Percentiles rank a stretch among this genome's conserved stretches.
These are phyloP conservation scores for button mushroom (Agaricus bisporus) DNA, from an alignment of 768 basidiomycete genomes.

Conservation along the genomic window DNA sequence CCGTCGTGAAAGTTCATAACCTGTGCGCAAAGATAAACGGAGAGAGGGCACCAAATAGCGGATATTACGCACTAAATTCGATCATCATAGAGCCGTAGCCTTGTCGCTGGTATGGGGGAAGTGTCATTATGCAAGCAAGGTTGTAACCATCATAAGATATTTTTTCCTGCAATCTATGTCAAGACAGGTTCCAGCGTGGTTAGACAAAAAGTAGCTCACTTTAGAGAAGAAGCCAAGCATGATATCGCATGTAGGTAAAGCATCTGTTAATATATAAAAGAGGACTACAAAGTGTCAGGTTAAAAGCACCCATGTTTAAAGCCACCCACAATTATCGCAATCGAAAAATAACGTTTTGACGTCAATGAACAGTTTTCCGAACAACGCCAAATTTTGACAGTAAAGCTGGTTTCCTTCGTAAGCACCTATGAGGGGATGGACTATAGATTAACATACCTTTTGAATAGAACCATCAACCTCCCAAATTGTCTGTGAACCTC, in stretches of 20 bases:
- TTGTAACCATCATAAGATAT: conserved; percentile 96
- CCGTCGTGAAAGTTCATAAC: conserved; percentile 86
- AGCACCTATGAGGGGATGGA: neutral
- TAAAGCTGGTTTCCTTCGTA: conserved; percentile 56
- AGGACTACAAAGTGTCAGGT: conserved; percentile 45
- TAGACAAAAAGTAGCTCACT: conserved; percentile 21
- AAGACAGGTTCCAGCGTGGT: neutral
- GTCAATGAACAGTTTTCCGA: conserved; percentile 98
- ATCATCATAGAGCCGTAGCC: conserved; percentile 96
- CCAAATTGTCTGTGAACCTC: conserved; percentile 88
- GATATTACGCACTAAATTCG: conserved; percentile 78
- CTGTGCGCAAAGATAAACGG: conserved; percentile 30
- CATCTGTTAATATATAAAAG: conserved; percentile 91
- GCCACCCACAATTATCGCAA: conserved; percentile 70
- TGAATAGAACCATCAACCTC: conserved; percentile 88
- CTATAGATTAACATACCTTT: conserved; percentile 47
- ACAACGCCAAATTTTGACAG: conserved; percentile 92
- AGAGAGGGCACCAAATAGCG: neutral
- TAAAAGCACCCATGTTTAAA: neutral
- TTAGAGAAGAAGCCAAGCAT: conserved; percentile 73
- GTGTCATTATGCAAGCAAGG: conserved; percentile 90
- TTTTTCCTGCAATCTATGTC: conserved; percentile 62
- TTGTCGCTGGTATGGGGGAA: conserved; percentile 87
- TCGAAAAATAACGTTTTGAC: conserved; percentile 95
- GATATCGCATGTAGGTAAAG: conserved; percentile 70